Conservation (phyloP, 192 early-diverging fungal genomes). For the Jimgerdemannia lactiflua region DNA sequence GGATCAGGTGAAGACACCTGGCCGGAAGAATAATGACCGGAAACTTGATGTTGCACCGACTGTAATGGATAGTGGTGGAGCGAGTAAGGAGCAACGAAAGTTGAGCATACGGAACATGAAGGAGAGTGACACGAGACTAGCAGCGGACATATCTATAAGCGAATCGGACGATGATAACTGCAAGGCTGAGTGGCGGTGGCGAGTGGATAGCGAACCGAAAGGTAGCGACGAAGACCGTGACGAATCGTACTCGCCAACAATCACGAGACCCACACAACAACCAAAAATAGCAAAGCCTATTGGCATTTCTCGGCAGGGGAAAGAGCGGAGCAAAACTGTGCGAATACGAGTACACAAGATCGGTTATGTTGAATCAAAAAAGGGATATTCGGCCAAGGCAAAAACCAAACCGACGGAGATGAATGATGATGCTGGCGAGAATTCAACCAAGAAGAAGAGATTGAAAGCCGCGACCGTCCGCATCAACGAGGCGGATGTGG, state of each 20-base stretch:
- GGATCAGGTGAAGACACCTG: background rate
- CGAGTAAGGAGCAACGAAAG: no score
- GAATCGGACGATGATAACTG: no score
- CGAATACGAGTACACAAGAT: background rate
- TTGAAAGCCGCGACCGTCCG: background rate
- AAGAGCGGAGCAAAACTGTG: background rate
- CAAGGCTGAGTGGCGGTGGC: no score
- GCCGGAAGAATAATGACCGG: no score
- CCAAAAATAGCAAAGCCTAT: background rate
- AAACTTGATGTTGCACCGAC: no score
- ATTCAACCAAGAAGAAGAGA: background rate
- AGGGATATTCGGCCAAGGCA: background rate
- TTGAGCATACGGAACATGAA: no score
- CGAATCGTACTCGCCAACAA: background rate
- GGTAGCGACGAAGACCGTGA: background rate
- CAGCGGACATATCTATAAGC: no score
- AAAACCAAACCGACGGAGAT: background rate
- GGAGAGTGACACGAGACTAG: no score
- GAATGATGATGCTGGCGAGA: background rate
- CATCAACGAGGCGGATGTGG: slow-evolving; percentile 5
- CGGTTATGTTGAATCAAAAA: background rate
- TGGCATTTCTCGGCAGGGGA: background rate
- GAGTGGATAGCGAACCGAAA: background rate
- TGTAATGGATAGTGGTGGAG: no score
- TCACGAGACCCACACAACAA: background rate